A percentile compares a stretch with the other conserved stretches of the same genome.
These are phyloP conservation scores for Bolboschoenoplectus hybrid DNA, from an alignment of 202 grass and related monocot species.

Conservation along the genomic window DNA sequence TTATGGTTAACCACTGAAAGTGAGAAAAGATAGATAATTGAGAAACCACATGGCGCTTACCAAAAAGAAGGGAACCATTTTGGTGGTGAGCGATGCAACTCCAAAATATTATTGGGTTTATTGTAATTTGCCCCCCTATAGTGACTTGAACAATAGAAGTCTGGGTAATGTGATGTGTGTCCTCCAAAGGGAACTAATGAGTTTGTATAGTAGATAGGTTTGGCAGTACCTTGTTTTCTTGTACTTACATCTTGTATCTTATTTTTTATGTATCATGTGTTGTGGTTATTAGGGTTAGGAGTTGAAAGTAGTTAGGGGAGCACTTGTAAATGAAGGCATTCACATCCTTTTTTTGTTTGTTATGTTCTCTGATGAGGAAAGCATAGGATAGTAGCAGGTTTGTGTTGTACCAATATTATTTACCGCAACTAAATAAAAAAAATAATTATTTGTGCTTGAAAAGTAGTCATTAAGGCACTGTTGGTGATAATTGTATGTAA, in stretches of 20 bases:
- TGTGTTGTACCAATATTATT: slow-evolving; percentile 34
- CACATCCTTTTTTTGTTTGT: not conserved
- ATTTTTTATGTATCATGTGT: slow-evolving; percentile 30
- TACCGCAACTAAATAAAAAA: slow-evolving; percentile 21
- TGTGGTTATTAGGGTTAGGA: slow-evolving; percentile 27
- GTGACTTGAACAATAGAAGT: slow-evolving; percentile 5
- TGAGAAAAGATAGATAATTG: not conserved
- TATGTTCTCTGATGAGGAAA: not conserved
- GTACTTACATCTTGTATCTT: slow-evolving; percentile 32
- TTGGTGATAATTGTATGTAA: not conserved
- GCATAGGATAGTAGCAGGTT: not conserved
- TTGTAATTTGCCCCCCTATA: slow-evolving; percentile 10
- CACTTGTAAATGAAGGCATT: slow-evolving; percentile 38
- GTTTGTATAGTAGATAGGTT: slow-evolving; percentile 41
- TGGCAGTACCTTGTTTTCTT: slow-evolving; percentile 27
- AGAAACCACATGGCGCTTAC: not conserved
- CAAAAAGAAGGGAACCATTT: not conserved
- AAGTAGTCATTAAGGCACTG: not conserved
- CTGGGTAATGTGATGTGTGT: not conserved
- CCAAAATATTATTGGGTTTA: not conserved
- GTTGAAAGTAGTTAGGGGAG: slow-evolving; percentile 28
- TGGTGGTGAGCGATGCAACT: not conserved
- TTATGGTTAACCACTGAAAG: slow-evolving; percentile 7
- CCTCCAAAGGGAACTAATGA: slow-evolving; percentile 20
- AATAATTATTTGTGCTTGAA: not conserved